Conservation (phyloP, 148 eudicot genomes). For the Hydrangea macrophylla region DNA sequence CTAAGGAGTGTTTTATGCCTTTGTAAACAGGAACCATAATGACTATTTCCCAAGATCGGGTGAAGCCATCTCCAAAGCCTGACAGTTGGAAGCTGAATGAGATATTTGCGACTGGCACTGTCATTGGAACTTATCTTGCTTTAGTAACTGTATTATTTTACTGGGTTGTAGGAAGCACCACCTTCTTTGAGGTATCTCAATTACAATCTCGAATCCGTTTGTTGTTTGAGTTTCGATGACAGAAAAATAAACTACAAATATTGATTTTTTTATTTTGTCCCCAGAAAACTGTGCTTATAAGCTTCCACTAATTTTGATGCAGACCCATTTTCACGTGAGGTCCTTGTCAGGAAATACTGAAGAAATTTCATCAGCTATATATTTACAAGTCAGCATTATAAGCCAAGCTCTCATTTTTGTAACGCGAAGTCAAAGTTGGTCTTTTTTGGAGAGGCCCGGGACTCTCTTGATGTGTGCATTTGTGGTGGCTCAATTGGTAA, state of each 20-base stretch:
- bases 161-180: conserved; percentile 48
- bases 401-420: conserved; percentile 87
- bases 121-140: conserved; percentile 75
- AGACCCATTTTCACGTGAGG: conserved; percentile 51
- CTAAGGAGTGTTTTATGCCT: conserved; percentile 7
- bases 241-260: conserved; percentile 10
- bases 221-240: background rate
- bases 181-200: conserved; percentile 56
- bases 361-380: conserved; percentile 64
- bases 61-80: conserved; percentile 61
- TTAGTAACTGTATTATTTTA: conserved; percentile 69
- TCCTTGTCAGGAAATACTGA: conserved; percentile 48
- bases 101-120: conserved; percentile 62
- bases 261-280: background rate
- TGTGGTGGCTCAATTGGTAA: conserved; percentile 69
- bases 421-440: conserved; percentile 80
- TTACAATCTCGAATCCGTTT: conserved; percentile 23
- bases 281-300: conserved; percentile 16
- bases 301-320: conserved; percentile 11
- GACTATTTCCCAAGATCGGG: conserved; percentile 74
- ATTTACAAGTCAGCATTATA: conserved; percentile 80
- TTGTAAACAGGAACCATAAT: conserved; percentile 64
- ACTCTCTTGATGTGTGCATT: conserved; percentile 61
- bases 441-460: conserved; percentile 76
- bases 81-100: conserved; percentile 80